Evolutionary conservation across 345 rosid genomes (phyloP).

Genomic region (Aegle marmelos): DNA sequence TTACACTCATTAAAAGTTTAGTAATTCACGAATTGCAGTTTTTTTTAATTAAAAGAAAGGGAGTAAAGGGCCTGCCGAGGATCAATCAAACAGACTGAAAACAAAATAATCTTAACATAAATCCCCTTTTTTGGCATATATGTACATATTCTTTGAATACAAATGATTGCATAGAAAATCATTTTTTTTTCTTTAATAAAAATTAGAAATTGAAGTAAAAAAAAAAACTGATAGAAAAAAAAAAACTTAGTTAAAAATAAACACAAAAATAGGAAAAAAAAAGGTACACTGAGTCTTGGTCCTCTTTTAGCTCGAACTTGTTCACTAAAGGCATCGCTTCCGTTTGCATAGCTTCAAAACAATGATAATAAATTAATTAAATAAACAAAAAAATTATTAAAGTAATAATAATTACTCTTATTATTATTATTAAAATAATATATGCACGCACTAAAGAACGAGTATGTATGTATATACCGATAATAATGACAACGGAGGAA

Average conservation of each 20-base stretch:
- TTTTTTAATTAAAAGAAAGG: too few relatives aligned
- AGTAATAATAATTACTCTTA: background rate
- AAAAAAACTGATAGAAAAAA: background rate
- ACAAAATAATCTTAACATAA: background rate
- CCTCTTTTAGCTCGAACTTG: slow-evolving; percentile 56
- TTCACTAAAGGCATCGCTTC: slow-evolving; percentile 84
- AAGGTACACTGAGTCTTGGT: slow-evolving; percentile 51
- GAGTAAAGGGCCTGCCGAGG: background rate
- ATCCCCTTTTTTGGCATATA: background rate
- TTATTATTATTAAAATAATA: too few relatives aligned
- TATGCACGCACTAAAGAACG: background rate
- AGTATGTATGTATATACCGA: slow-evolving; percentile 38
- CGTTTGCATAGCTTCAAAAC: slow-evolving; percentile 70
- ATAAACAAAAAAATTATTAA: background rate
- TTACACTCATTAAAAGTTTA: background rate
- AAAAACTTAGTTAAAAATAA: too few relatives aligned
- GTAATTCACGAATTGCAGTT: background rate
- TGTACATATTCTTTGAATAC: background rate
- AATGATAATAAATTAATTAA: background rate
- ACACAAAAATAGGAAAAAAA: background rate
- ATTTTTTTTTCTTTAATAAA: background rate
- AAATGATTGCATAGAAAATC: background rate
- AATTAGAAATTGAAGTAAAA: background rate
- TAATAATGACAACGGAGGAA: slow-evolving; percentile 66
- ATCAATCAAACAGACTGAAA: background rate